Conservation (phyloP, 208 protist genomes). For the Acanthamoeba lenticulata region DNA sequence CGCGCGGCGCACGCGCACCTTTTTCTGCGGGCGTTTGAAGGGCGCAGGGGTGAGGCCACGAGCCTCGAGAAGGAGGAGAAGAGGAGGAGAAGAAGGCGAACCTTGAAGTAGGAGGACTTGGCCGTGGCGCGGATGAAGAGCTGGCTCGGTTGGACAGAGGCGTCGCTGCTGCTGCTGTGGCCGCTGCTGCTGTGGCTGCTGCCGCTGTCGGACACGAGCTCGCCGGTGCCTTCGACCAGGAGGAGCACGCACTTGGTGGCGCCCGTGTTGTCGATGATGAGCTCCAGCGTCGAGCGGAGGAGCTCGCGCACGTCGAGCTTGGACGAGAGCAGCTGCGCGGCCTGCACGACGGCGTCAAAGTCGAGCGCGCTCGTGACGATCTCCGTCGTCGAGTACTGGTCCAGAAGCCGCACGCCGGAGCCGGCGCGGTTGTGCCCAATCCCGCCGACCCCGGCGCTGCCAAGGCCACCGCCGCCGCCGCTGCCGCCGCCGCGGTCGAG, state of each 20-base stretch:
- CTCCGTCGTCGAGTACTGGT: background rate
- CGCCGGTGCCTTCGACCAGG: background rate
- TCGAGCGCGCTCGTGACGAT: slow-evolving; percentile 10
- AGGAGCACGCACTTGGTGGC: background rate
- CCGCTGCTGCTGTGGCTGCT: background rate
- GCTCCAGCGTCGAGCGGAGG: background rate
- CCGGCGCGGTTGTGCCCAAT: too few species aligned
- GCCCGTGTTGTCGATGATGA: slow-evolving; percentile 6
- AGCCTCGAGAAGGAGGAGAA: too few species aligned
- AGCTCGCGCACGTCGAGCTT: background rate
- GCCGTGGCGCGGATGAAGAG: background rate
- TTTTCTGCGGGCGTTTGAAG: background rate
- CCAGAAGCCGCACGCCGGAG: background rate
- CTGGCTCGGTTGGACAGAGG: too few species aligned
- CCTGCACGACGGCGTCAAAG: slow-evolving; percentile 42
- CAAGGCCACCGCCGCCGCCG: too few species aligned
- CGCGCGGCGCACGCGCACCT: background rate
- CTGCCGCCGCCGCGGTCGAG: background rate
- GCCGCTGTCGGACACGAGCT: background rate
- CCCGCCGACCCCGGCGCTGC: too few species aligned
- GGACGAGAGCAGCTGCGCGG: background rate
- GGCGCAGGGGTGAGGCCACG: background rate
- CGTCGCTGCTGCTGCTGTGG: background rate
- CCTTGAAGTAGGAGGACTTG: background rate
- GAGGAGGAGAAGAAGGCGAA: background rate